These are phyloP conservation scores for Aspergillus sp. DNA, from an alignment of 2,329 filamentous ascomycete genomes.

Conservation along the genomic window DNA sequence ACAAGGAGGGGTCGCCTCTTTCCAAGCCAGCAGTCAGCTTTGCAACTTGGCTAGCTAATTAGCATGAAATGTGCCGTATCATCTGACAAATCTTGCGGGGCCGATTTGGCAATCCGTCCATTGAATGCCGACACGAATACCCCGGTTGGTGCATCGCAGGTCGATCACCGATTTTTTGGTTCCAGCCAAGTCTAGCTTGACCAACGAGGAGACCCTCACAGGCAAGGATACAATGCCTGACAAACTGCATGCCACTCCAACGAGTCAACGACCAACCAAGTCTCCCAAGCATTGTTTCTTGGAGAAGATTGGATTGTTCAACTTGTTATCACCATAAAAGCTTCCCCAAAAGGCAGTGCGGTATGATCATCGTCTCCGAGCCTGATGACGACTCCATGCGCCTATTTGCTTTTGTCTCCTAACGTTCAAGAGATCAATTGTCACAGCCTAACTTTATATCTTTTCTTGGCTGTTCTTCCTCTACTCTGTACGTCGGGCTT, in stretches of 20 bases:
- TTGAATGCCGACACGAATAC: slow-evolving; percentile 4
- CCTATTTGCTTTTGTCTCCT: no score
- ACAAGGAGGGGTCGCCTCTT: no score
- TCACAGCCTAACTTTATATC: not conserved
- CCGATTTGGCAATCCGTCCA: not conserved
- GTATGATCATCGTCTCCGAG: not conserved
- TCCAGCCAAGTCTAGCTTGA: slow-evolving; percentile 3
- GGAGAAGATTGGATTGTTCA: not conserved
- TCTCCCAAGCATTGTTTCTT: not conserved
- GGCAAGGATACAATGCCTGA: slow-evolving; percentile 3
- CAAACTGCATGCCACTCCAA: not conserved
- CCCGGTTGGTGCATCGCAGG: slow-evolving; percentile 9
- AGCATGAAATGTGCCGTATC: slow-evolving; percentile 10
- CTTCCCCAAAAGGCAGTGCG: not conserved
- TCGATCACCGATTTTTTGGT: slow-evolving; percentile 13
- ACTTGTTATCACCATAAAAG: not conserved
- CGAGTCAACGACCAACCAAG: not conserved
- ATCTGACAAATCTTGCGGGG: slow-evolving; percentile 18
- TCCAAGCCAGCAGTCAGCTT: no score
- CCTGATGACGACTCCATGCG: not conserved
- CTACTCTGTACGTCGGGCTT: no score
- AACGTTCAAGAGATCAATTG: not conserved
- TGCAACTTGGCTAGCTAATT: not conserved
- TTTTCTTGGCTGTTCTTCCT: not conserved
- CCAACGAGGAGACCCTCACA: slow-evolving; percentile 3